These are phyloP conservation scores for Phytophthora ramorum DNA, from an alignment of 352 stramenopile species.

Conservation along the genomic window DNA sequence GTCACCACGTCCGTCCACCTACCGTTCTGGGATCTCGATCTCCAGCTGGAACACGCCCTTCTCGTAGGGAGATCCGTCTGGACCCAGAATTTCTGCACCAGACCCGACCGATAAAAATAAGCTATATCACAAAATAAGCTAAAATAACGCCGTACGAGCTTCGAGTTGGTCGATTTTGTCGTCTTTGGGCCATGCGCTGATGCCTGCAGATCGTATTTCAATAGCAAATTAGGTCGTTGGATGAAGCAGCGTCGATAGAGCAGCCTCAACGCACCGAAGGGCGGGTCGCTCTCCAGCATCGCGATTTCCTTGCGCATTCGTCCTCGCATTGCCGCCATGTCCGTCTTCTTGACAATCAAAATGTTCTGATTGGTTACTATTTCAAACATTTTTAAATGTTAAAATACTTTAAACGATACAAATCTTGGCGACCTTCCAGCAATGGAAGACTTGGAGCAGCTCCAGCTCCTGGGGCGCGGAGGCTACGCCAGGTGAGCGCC, in stretches of 20 bases:
- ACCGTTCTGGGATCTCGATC: constrained; percentile 75
- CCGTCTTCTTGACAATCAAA: constrained; percentile 13
- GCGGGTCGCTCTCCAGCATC: constrained; percentile 84
- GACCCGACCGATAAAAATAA: constrained; percentile 5
- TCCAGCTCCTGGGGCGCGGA: constrained; percentile 62
- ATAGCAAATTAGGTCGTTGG: not conserved
- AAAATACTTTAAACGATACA: no score
- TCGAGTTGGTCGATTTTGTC: constrained; percentile 78
- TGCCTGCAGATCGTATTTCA: constrained; percentile 38
- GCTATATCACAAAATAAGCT: not conserved
- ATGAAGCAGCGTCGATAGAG: not conserved
- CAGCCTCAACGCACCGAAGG: constrained; percentile 50
- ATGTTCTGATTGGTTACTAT: constrained; percentile 13
- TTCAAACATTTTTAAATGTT: no score
- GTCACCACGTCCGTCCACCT: not conserved
- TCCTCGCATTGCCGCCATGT: constrained; percentile 77
- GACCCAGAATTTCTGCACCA: constrained; percentile 75
- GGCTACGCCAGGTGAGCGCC: constrained; percentile 61
- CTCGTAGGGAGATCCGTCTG: constrained; percentile 85
- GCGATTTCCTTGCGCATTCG: constrained; percentile 86
- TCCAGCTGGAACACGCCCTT: constrained; percentile 77
- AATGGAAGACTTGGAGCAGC: constrained; percentile 61
- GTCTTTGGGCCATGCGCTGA: constrained; percentile 81
- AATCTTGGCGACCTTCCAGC: constrained; percentile 24
- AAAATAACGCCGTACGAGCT: constrained; percentile 59